A percentile compares a stretch with the other conserved stretches of the same genome.
phyloP scores from a whole-genome alignment of 345 rosid genomes.

The Schrenkiella parvula region DNA sequence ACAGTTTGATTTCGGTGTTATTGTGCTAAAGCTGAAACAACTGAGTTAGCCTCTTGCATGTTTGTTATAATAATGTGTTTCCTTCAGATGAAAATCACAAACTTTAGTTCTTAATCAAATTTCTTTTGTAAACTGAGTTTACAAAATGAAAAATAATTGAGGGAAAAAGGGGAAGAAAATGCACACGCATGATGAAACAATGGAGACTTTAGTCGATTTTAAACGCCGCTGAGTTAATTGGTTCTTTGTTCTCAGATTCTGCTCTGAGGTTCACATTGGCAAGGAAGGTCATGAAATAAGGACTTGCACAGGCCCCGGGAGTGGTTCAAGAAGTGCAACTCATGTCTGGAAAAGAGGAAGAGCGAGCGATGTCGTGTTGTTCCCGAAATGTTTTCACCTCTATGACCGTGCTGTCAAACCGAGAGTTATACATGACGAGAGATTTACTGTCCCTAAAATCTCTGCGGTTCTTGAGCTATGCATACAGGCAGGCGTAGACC shows the following conservation, averaged over 20 bases:
- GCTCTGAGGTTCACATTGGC: conserved; percentile 66
- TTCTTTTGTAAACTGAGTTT: not conserved
- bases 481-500: conserved; percentile 71
- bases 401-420: conserved; percentile 77
- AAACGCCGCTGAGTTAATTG: not conserved
- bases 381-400: conserved; percentile 73
- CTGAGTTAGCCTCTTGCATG: not conserved
- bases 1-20: not conserved
- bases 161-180: not conserved
- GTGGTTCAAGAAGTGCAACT: conserved; percentile 57
- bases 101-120: not conserved
- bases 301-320: conserved; percentile 63
- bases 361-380: conserved; percentile 46
- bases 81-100: not conserved
- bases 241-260: conserved; percentile 39
- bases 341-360: conserved; percentile 77
- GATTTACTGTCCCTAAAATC: conserved; percentile 40
- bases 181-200: not conserved
- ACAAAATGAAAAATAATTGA: not conserved
- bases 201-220: not conserved
- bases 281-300: conserved; percentile 68
- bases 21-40: not conserved
- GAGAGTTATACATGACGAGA: conserved; percentile 63
- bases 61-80: not conserved
- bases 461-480: conserved; percentile 80